Evolutionary conservation across 2,329 filamentous ascomycete genomes (phyloP), one percentile per base, ranked within the genome.

Genomic region (Macroventuria anomochaeta): DNA sequence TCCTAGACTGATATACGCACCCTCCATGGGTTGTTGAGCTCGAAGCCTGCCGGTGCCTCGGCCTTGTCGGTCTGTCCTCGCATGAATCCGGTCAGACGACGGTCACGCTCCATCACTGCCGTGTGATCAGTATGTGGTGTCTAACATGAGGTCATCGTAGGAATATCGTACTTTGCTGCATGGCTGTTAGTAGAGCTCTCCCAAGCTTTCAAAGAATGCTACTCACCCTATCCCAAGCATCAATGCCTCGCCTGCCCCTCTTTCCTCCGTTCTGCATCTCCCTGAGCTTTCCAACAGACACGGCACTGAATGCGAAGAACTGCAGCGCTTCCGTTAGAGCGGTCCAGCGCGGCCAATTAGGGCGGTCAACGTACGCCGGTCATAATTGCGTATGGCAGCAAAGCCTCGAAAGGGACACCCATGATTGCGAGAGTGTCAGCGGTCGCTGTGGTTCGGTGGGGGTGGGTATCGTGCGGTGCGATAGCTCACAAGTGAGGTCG

Each of bases 11-110:
- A 20, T 2, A 28, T 54, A 70, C 81, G 53, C 80, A 87, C 85
- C 81, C 82, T 85, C 85, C 85, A 88, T 59, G 83, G 83, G 75
- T 86, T 87, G 81, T 82, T 88, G 67, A 87, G 71, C 74, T 87
- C 85, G 75, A 88, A 88, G 56, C 85, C 85, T 51, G 78, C 74
- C 23, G 85, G 85, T 25, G 85, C 85, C 53, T 76, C 74, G 39
- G 80, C 76, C 58, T 80, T 83, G 74, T 85, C 83, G 51, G 83
- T 83, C 70, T 88, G 85, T 55, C 84, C 85, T 75, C 85, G 78
- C 66, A 81, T 67, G 59, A 79, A 82, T 47, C 85, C 85, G 33
- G 85, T 88, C 64, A 88, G 77, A 59, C 85, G 77, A 67, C 81
- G 75, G 71, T 88, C 85, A 73, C 85, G 80, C 65, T 87, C 83